Percentiles rank a stretch among this genome's conserved stretches.
Evolutionary conservation across 192 early-diverging fungal species (phyloP).

Genomic region (Entomortierella lignicola): DNA sequence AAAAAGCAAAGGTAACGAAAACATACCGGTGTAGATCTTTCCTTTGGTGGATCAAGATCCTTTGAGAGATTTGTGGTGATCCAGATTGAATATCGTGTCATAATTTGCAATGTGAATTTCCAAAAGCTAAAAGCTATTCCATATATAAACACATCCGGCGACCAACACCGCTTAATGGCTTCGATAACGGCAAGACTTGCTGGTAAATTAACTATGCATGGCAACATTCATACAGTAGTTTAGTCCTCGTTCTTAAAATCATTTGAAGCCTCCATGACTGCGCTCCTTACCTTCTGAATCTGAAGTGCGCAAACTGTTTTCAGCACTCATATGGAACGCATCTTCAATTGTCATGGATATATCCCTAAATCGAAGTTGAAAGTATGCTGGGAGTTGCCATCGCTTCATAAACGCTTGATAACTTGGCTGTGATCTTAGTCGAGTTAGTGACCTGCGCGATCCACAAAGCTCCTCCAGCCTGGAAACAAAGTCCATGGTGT

Average conservation of each 20-base stretch:
- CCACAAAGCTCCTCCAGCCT: slow-evolving; percentile 60
- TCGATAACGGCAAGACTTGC: slow-evolving; percentile 60
- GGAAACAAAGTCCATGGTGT: slow-evolving; percentile 66
- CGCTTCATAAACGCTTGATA: slow-evolving; percentile 68
- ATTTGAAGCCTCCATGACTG: no score
- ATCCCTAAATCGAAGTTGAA: slow-evolving; percentile 67
- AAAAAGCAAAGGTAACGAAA: background rate
- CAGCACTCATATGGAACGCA: slow-evolving; percentile 30
- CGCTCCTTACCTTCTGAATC: slow-evolving; percentile 12
- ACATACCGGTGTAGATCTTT: slow-evolving; percentile 23
- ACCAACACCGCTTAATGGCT: slow-evolving; percentile 70
- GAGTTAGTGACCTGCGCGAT: slow-evolving; percentile 56
- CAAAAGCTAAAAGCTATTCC: slow-evolving; percentile 68
- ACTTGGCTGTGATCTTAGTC: slow-evolving; percentile 59
- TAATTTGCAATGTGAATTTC: slow-evolving; percentile 70
- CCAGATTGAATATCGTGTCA: slow-evolving; percentile 39
- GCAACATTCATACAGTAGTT: no score
- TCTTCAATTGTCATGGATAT: slow-evolving; percentile 59
- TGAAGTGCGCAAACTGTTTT: background rate
- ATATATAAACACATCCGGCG: slow-evolving; percentile 67
- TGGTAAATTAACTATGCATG: slow-evolving; percentile 42
- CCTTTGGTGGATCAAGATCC: slow-evolving; percentile 16
- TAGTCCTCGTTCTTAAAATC: no score
- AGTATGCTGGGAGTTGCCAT: slow-evolving; percentile 73
- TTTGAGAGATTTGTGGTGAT: slow-evolving; percentile 20